phyloP scores from a whole-genome alignment of 352 stramenopile genomes.

The Phytopythium vexans region DNA sequence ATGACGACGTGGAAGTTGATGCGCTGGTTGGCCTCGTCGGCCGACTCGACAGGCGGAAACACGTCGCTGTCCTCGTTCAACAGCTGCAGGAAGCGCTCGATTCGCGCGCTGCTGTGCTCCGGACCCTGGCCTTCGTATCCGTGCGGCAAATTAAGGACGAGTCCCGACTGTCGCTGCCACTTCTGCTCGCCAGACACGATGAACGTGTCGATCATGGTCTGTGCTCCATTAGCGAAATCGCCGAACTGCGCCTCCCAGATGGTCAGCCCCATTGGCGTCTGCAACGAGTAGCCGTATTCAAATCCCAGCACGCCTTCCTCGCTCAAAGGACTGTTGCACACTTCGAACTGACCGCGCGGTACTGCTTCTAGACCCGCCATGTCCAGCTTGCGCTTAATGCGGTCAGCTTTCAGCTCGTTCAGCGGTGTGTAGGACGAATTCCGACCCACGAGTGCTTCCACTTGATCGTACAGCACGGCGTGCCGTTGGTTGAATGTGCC shows the following conservation, averaged over 20 bases:
- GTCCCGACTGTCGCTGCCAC: conserved; percentile 88
- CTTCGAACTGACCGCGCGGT: conserved; percentile 49
- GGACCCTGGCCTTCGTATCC: conserved; percentile 86
- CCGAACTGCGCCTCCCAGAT: conserved; percentile 94
- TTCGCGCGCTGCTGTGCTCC: conserved; percentile 80
- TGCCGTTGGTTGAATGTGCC: conserved; percentile 90
- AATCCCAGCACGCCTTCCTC: conserved; percentile 86
- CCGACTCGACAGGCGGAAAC: conserved; percentile 40
- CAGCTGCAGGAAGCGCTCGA: conserved; percentile 83
- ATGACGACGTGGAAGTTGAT: conserved; percentile 79
- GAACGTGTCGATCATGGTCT: conserved; percentile 89
- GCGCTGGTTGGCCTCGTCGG: conserved; percentile 38
- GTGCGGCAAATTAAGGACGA: conserved; percentile 78
- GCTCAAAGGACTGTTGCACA: conserved; percentile 81
- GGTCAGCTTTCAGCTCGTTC: conserved; percentile 69
- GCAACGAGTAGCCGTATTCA: conserved; percentile 85
- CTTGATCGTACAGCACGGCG: conserved; percentile 87
- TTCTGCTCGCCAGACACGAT: conserved; percentile 83
- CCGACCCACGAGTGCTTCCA: conserved; percentile 59
- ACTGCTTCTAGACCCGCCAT: conserved; percentile 41
- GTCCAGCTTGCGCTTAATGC: conserved; percentile 36
- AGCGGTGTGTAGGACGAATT: conserved; percentile 95
- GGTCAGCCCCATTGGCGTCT: conserved; percentile 68
- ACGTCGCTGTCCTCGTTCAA: conserved; percentile 72
- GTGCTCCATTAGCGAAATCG: conserved; percentile 86